Percentiles rank a stretch among this genome's conserved stretches.
Conservation (phyloP, 768 basidiomycete genomes). For the Pluteus cervinus region DNA sequence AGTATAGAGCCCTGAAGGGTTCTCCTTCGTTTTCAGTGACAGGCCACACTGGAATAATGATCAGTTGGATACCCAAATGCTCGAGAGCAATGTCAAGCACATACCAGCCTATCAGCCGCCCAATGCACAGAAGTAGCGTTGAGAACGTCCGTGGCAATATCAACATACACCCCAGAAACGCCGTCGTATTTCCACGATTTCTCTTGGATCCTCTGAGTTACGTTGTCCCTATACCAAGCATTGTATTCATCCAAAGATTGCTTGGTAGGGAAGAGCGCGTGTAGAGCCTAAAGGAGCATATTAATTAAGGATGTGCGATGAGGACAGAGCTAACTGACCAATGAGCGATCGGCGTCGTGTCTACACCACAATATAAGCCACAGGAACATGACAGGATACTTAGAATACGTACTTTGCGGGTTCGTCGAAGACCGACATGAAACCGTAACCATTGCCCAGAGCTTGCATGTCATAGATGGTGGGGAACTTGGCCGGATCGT, state of each 20-base stretch:
- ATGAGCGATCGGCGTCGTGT: constrained; percentile 24
- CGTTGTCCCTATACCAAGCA: constrained; percentile 22
- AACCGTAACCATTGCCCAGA: constrained; percentile 31
- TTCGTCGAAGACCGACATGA: constrained; percentile 33
- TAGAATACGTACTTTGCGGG: constrained; percentile 17
- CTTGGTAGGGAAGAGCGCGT: constrained; percentile 30
- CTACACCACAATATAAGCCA: constrained; percentile 10
- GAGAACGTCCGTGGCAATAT: constrained; percentile 44
- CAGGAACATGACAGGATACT: background rate
- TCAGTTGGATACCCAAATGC: background rate
- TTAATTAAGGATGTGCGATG: background rate
- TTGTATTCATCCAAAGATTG: constrained; percentile 22
- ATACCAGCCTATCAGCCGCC: constrained; percentile 8
- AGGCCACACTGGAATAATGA: constrained; percentile 30
- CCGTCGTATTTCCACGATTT: constrained; percentile 27
- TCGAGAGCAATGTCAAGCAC: constrained; percentile 1
- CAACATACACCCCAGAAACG: constrained; percentile 30
- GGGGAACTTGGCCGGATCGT: constrained; percentile 29
- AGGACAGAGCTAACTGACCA: constrained; percentile 5
- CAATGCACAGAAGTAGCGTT: constrained; percentile 32
- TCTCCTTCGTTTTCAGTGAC: constrained; percentile 37
- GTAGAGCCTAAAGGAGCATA: no score
- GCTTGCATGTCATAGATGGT: constrained; percentile 21
- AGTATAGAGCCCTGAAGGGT: constrained; percentile 36
- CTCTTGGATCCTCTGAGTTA: constrained; percentile 23